Percentiles rank a stretch among this genome's conserved stretches.
Evolutionary conservation across 1,284 basidiomycete genomes (phyloP).

Genomic region (Phellinidium pouzarii): DNA sequence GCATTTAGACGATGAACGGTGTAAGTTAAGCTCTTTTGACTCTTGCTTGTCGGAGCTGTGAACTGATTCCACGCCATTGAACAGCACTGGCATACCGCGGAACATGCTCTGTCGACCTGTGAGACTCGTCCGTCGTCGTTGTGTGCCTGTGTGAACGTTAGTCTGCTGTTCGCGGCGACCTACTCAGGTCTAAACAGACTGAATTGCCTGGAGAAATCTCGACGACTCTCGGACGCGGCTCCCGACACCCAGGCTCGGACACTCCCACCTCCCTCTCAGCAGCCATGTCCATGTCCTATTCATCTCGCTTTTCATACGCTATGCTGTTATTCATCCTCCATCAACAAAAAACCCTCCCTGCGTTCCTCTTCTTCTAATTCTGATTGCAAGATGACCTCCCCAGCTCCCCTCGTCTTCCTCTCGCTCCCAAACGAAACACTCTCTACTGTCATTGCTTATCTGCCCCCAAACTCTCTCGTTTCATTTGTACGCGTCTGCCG

Average conservation of each 20-base stretch:
- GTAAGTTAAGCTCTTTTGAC: slow-evolving; percentile 5
- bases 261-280: no score
- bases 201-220: slow-evolving; percentile 18
- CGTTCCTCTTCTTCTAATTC: no score
- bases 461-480: slow-evolving; percentile 36
- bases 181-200: background rate
- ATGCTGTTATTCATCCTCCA: background rate
- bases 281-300: background rate
- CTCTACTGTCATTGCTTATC: slow-evolving; percentile 39
- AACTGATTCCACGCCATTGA: background rate
- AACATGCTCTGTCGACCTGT: no score
- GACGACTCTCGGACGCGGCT: slow-evolving; percentile 13
- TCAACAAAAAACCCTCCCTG: no score
- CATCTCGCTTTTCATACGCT: background rate
- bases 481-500: slow-evolving; percentile 39
- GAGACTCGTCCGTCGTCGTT: no score
- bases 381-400: background rate
- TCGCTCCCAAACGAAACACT: slow-evolving; percentile 55
- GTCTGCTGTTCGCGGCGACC: background rate
- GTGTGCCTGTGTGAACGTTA: background rate
- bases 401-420: slow-evolving; percentile 15
- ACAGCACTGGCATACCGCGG: background rate
- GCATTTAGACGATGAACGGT: no score
- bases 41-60: background rate
- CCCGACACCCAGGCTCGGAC: background rate